Evolutionary conservation across 768 basidiomycete species (phyloP).

Genomic region (Chalciporus pseudorubinellus): DNA sequence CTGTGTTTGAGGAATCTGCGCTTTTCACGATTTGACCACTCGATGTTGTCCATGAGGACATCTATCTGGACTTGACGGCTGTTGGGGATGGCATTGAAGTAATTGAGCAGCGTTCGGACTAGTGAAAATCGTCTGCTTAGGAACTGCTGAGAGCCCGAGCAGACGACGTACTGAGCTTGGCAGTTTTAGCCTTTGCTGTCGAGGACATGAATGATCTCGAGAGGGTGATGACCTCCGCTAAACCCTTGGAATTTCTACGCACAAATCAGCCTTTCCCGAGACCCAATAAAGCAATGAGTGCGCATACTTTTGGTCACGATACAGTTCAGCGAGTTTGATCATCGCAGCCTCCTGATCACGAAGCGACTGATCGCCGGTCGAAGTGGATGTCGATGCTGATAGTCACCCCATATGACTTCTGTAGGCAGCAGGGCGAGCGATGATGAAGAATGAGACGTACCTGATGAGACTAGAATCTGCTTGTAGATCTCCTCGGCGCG

Average conservation of each 20-base stretch:
- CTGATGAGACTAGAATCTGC: conserved; percentile 51
- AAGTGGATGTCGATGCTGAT: conserved; percentile 33
- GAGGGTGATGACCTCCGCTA: conserved; percentile 82
- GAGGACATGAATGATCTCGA: conserved; percentile 86
- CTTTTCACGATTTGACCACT: conserved; percentile 89
- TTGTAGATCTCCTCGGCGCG: conserved; percentile 76
- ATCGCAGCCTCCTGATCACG: conserved; percentile 84
- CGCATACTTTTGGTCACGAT: conserved; percentile 81
- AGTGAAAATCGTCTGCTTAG: not conserved
- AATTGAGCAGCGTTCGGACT: conserved; percentile 94
- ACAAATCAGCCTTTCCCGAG: not conserved
- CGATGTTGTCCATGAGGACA: conserved; percentile 87
- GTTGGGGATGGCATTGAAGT: conserved; percentile 77
- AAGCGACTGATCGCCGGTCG: conserved; percentile 49
- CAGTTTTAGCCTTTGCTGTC: conserved; percentile 97
- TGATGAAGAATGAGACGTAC: conserved; percentile 29
- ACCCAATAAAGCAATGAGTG: conserved; percentile 5
- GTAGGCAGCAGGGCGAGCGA: not conserved
- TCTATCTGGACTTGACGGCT: conserved; percentile 75
- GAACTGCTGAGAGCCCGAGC: not conserved
- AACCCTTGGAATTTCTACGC: conserved; percentile 73
- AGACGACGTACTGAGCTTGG: conserved; percentile 72
- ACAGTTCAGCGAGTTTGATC: conserved; percentile 81
- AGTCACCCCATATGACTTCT: not conserved
- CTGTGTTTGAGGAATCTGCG: conserved; percentile 95